Conservation (phyloP, 441 rosid species). For the Pelargonium citronellum region DNA sequence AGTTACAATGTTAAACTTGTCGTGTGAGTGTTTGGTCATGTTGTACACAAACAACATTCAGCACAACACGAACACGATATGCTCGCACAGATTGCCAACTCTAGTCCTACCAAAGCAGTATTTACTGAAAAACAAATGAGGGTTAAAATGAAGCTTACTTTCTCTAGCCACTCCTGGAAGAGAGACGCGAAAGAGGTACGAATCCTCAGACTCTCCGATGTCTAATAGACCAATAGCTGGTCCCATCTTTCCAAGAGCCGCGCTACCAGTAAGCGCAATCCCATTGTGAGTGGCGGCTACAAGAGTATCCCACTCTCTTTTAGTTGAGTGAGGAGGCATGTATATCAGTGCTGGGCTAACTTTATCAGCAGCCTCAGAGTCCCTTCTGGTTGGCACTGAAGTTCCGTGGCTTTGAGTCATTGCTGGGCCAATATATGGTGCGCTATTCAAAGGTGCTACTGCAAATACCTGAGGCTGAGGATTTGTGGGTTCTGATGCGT, state of each 20-base stretch:
- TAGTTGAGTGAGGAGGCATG: conserved; percentile 40
- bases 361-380: conserved; percentile 23
- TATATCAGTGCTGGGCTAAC: conserved; percentile 34
- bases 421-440: conserved; percentile 40
- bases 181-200: conserved; percentile 57
- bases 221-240: conserved; percentile 50
- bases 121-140: too few species aligned
- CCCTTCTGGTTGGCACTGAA: conserved; percentile 18
- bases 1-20: too few species aligned
- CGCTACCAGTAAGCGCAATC: conserved; percentile 60
- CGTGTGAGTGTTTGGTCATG: too few species aligned
- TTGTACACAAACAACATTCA: too few species aligned
- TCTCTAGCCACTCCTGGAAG: conserved; percentile 78
- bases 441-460: conserved; percentile 47
- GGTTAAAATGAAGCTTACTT: conserved; percentile 41
- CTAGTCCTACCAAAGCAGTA: too few species aligned
- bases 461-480: conserved; percentile 29
- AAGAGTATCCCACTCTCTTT: conserved; percentile 35
- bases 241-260: conserved; percentile 60
- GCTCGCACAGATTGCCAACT: too few species aligned
- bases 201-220: conserved; percentile 53
- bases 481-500: conserved; percentile 16
- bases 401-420: conserved; percentile 13
- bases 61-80: too few species aligned
- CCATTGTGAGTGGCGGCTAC: conserved; percentile 33